phyloP scores from a whole-genome alignment of 139 green algal genomes.

The Nannochloris sp. region DNA sequence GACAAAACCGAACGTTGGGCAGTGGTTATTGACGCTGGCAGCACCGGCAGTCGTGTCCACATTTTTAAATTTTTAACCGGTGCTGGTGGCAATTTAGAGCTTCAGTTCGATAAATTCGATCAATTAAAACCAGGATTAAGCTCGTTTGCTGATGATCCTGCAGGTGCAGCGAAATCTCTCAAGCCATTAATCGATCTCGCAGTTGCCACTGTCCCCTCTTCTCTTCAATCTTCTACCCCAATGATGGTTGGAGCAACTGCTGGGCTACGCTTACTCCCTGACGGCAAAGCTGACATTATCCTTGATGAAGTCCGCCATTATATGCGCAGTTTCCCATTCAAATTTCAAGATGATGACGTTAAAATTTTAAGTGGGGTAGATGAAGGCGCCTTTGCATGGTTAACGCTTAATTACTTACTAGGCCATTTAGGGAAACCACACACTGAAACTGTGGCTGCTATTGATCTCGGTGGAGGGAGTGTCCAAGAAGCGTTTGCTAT shows the following conservation, averaged over 20 bases:
- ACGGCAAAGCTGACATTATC: conserved; percentile 79
- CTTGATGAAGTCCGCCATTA: conserved; percentile 59
- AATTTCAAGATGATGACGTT: conserved; percentile 35
- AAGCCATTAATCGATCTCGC: conserved; percentile 75
- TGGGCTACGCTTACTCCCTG: conserved; percentile 85
- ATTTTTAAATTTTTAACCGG: conserved; percentile 79
- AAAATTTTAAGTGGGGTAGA: conserved; percentile 65
- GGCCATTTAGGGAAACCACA: conserved; percentile 58
- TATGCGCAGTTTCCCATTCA: conserved; percentile 60
- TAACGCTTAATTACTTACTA: conserved; percentile 98
- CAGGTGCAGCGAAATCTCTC: conserved; percentile 66
- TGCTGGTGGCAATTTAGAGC: conserved; percentile 37
- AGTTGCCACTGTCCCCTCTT: conserved; percentile 66
- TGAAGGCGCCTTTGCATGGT: conserved; percentile 94
- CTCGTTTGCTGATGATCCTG: conserved; percentile 67
- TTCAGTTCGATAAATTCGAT: conserved; percentile 82
- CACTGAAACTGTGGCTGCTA: conserved; percentile 73
- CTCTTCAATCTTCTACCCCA: conserved; percentile 51
- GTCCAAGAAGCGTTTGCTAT: conserved; percentile 83
- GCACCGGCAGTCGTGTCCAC: conserved; percentile 91
- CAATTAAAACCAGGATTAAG: conserved; percentile 92
- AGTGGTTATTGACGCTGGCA: conserved; percentile 93
- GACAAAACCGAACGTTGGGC: conserved; percentile 51
- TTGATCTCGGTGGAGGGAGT: conserved; percentile 76
- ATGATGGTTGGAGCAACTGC: conserved; percentile 89